These are phyloP conservation scores for Epichloe typhina DNA, from an alignment of 2,329 filamentous ascomycete genomes.

Conservation along the genomic window DNA sequence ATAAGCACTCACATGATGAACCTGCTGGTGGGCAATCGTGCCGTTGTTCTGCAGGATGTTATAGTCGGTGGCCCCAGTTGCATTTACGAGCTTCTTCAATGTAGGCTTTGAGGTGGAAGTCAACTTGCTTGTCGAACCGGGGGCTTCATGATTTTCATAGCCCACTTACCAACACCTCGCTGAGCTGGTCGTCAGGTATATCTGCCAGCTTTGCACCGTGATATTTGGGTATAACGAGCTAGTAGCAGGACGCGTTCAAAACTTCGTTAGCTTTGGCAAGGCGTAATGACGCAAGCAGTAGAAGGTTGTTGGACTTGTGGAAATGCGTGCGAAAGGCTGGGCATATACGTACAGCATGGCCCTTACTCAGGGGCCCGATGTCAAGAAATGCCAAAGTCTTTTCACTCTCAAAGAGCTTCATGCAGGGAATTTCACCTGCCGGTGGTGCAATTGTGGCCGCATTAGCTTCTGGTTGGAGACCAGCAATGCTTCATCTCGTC, in stretches of 20 bases:
- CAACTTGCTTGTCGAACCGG: not conserved
- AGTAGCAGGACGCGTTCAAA: not conserved
- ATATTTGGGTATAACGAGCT: slow-evolving; percentile 94
- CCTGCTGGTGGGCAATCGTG: slow-evolving; percentile 75
- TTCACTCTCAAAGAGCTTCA: slow-evolving; percentile 92
- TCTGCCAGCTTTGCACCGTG: slow-evolving; percentile 87
- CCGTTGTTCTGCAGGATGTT: slow-evolving; percentile 98
- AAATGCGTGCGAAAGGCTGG: not conserved
- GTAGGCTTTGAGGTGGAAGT: slow-evolving; percentile 16
- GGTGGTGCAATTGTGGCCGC: not conserved
- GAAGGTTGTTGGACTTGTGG: not conserved
- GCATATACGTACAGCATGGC: slow-evolving; percentile 63
- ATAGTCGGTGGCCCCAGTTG: slow-evolving; percentile 66
- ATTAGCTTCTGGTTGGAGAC: not conserved
- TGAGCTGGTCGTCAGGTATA: slow-evolving; percentile 78
- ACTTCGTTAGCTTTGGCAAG: not conserved
- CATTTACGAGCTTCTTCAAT: slow-evolving; percentile 73
- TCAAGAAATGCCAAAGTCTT: slow-evolving; percentile 94
- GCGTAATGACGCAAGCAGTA: not conserved
- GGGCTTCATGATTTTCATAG: not conserved
- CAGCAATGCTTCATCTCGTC: not conserved
- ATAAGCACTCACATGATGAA: slow-evolving; percentile 61
- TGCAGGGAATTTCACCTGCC: slow-evolving; percentile 81
- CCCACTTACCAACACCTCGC: slow-evolving; percentile 59
- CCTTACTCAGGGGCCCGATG: slow-evolving; percentile 77